phyloP scores from a whole-genome alignment of 164 flowering plant genomes.

The Nymphaea thermarum region DNA sequence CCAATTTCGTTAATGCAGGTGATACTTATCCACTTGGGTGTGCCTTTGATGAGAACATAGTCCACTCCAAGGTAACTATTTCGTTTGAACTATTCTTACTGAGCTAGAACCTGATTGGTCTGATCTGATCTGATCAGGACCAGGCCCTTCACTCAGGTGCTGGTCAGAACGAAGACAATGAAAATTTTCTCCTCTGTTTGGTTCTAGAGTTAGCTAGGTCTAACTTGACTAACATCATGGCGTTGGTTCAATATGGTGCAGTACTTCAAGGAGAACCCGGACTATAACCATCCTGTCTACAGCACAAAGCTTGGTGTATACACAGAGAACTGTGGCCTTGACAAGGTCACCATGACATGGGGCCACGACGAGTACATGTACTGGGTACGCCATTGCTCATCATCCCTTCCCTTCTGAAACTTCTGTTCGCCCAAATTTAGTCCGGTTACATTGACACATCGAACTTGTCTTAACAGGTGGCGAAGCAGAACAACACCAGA shows the following conservation, averaged over 20 bases:
- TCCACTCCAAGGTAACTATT: slow-evolving; percentile 48
- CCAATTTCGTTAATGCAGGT: slow-evolving; percentile 18
- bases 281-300: slow-evolving; percentile 32
- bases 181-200: no score
- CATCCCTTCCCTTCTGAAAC: not conserved
- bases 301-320: slow-evolving; percentile 50
- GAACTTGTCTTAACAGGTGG: slow-evolving; percentile 25
- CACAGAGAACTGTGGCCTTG: slow-evolving; percentile 48
- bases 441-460: no score
- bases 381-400: slow-evolving; percentile 28
- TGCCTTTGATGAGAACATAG: slow-evolving; percentile 51
- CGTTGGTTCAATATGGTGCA: slow-evolving; percentile 7
- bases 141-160: no score
- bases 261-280: slow-evolving; percentile 51
- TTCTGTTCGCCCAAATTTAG: not conserved
- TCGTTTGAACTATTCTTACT: no score
- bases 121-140: no score
- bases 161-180: no score
- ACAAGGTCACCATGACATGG: slow-evolving; percentile 59
- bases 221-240: no score
- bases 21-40: slow-evolving; percentile 83
- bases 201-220: no score
- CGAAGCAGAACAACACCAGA: slow-evolving; percentile 44
- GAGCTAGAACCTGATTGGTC: no score
- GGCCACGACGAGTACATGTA: slow-evolving; percentile 84